Percentiles rank a stretch among this genome's conserved stretches.
These are phyloP conservation scores for Peronospora destructor DNA, from an alignment of 352 stramenopile species.

Conservation along the genomic window DNA sequence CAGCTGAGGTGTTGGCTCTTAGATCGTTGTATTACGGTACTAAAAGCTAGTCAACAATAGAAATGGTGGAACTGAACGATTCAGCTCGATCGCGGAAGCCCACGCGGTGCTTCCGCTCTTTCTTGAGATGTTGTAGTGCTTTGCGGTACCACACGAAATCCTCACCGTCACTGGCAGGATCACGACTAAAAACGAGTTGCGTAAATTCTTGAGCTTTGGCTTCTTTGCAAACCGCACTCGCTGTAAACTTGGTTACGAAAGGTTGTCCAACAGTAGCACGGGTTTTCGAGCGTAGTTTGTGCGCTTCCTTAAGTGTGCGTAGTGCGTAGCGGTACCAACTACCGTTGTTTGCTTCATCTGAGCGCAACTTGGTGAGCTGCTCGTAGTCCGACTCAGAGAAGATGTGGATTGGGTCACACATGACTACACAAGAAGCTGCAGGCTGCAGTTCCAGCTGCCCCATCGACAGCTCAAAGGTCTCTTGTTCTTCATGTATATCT, in stretches of 20 bases:
- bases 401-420: not conserved
- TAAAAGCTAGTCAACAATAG: conserved; percentile 21
- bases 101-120: conserved; percentile 26
- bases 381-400: conserved; percentile 25
- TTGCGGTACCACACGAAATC: conserved; percentile 24
- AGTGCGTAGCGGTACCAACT: conserved; percentile 36
- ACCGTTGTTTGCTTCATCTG: conserved; percentile 12
- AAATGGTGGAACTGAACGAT: conserved; percentile 33
- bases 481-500: not conserved
- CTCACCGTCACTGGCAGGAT: conserved; percentile 13
- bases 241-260: not conserved
- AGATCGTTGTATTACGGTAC: not conserved
- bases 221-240: conserved; percentile 3
- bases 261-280: not conserved
- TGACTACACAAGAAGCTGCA: not conserved
- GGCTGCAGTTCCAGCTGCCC: not conserved
- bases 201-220: conserved; percentile 20
- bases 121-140: conserved; percentile 30
- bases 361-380: conserved; percentile 31
- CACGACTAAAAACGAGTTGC: conserved; percentile 23
- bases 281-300: conserved; percentile 16
- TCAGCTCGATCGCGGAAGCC: conserved; percentile 12
- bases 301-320: conserved; percentile 32
- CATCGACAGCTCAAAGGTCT: not conserved
- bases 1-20: not conserved